Conservation (phyloP, 2,329 filamentous ascomycete genomes). For the Beauveria pseudobassiana region DNA sequence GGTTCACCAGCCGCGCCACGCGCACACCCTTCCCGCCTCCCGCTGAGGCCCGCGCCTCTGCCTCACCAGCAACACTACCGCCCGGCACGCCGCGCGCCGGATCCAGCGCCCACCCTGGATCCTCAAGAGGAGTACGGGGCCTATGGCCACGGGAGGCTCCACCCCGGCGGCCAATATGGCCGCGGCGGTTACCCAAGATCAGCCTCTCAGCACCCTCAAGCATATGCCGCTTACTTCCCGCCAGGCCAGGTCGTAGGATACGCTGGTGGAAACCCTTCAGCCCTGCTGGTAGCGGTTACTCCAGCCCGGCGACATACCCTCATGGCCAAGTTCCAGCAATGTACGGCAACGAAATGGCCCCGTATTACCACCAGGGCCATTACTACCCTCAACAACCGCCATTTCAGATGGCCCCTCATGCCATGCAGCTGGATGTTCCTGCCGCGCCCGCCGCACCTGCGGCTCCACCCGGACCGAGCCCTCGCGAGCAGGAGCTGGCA, state of each 20-base stretch:
- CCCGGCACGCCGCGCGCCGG: constrained; percentile 32
- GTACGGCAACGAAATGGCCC: constrained; percentile 1
- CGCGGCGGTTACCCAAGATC: constrained; percentile 11
- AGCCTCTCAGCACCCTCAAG: constrained; percentile 17
- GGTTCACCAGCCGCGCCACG: not conserved
- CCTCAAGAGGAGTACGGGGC: constrained; percentile 53
- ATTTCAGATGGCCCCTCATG: constrained; percentile 33
- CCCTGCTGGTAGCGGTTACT: constrained; percentile 30
- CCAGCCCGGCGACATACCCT: not conserved
- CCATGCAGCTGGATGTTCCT: constrained; percentile 33
- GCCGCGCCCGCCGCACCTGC: constrained; percentile 28
- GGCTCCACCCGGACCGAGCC: constrained; percentile 16
- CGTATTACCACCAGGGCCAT: constrained; percentile 18
- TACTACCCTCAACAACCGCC: constrained; percentile 26
- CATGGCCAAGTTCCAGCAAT: not conserved
- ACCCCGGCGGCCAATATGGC: constrained; percentile 14
- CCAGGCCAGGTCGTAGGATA: constrained; percentile 35
- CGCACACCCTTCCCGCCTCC: constrained; percentile 21
- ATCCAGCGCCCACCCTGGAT: constrained; percentile 55
- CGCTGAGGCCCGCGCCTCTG: constrained; percentile 15
- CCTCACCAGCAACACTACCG: constrained; percentile 30
- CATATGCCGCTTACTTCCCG: constrained; percentile 23
- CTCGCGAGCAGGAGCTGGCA: constrained; percentile 31
- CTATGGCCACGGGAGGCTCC: constrained; percentile 32
- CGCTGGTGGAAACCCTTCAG: constrained; percentile 32